Base-by-base conservation (phyloP, 148 eudicot species). In the Euryodendron excelsum region DNA sequence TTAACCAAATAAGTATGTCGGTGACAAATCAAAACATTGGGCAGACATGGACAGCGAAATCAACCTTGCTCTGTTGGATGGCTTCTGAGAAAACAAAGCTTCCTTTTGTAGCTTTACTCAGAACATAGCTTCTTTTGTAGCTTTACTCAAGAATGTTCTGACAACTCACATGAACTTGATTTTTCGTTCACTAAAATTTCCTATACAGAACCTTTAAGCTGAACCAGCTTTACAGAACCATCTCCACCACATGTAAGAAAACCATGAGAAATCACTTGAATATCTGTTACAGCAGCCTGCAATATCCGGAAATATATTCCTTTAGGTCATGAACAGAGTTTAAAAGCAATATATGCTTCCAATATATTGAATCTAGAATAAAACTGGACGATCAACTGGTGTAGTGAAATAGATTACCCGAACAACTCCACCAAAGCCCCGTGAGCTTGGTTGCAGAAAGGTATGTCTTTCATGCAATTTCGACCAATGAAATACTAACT, bases 401-500 rank as follows among this genome's bases (percentile, higher is more conserved):
- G 31, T 21, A 61, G 56, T 47, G 39, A 47, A 33, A 64, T 5
- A 25, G 60, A 36, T 67, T 91, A 96, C 99, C 90, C 98, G 83
- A 76, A 92, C 83, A 20, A 96, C 90, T 79, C 98, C 96, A 63
- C 97, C 97, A 82, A 93, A 93, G 69, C 94, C 86, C 53, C 89
- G 90, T 52, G 97, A 88, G 82, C 92, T 86, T 27, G 94, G 94
- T 85, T 96, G 98, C 64, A 96, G 87, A 80, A 93, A 96, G 55
- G 98, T 93, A 77, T 92, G 98, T 78, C 90, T 89, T 80, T 96
- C 99, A 70, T 96, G 99, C 73, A 96, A 78, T 82, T 86, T 93
- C 20, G 99, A 93, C 98, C 99, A 96, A 77, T 96, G 99, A 74
- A 58, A 90, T 53, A 96, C 92, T 70, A 93, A 80, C 78, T 86